A percentile compares a stretch with the other conserved stretches of the same genome.
Evolutionary conservation across 2,329 filamentous ascomycete species (phyloP).

Genomic region (Hypoxylon sp.): DNA sequence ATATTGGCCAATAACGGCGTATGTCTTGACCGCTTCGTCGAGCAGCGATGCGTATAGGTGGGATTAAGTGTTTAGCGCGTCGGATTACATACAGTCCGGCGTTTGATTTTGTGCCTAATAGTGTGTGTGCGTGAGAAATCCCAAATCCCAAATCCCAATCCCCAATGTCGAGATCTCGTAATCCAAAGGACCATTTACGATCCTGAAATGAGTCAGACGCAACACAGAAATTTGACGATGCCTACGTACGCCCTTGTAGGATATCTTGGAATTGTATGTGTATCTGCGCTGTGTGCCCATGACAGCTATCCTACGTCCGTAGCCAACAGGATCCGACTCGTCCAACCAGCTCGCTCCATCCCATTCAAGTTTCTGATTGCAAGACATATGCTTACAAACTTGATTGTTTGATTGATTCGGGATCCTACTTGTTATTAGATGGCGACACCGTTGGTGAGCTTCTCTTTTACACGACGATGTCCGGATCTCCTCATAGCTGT

Average conservation of each 20-base stretch:
- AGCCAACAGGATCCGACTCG: slow-evolving; percentile 21
- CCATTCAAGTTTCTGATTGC: slow-evolving; percentile 31
- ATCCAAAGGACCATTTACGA: slow-evolving; percentile 31
- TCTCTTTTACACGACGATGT: slow-evolving; percentile 23
- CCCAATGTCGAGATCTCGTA: slow-evolving; percentile 29
- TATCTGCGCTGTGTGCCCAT: slow-evolving; percentile 20
- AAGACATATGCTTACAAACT: slow-evolving; percentile 29
- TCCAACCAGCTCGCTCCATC: neutral
- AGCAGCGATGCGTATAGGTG: slow-evolving; percentile 44
- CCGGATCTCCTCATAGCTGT: slow-evolving; percentile 22
- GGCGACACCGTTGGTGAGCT: slow-evolving; percentile 28
- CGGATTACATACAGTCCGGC: slow-evolving; percentile 37
- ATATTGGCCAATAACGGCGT: slow-evolving; percentile 44
- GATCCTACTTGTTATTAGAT: slow-evolving; percentile 27
- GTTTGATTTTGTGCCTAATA: slow-evolving; percentile 46
- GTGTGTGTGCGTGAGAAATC: slow-evolving; percentile 37
- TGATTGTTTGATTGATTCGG: slow-evolving; percentile 12
- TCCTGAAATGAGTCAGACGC: slow-evolving; percentile 47
- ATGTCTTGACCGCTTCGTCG: slow-evolving; percentile 43
- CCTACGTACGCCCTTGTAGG: slow-evolving; percentile 36
- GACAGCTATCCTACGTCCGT: slow-evolving; percentile 23
- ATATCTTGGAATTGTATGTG: slow-evolving; percentile 24
- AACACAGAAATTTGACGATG: slow-evolving; percentile 38
- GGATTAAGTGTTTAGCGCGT: slow-evolving; percentile 33
- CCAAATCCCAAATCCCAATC: slow-evolving; percentile 27